Evolutionary conservation across 306 rosid genomes (phyloP), one percentile per base, ranked within the genome.

Genomic region (Quercus robur): DNA sequence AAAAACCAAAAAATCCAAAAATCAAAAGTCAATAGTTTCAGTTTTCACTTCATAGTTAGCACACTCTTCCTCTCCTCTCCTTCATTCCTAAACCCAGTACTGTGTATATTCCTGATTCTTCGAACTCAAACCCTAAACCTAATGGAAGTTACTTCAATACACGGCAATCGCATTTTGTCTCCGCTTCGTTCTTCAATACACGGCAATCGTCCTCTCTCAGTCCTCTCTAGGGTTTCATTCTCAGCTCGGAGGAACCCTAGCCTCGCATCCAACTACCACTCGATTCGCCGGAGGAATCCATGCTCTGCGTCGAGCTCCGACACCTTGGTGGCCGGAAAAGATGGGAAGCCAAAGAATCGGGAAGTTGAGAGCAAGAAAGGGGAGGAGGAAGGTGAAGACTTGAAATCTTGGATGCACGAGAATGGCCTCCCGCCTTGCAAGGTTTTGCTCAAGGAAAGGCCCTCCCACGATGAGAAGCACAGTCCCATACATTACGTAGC

Each of bases 391-490:
- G 96, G 66, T n/a, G 81, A 55, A 6, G 97, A 93, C 87, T 81
- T 95, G 89, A 90, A 93, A 77, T 80, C 92, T 66, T 95, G 97
- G 98, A 95, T 95, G 99, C 97, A 89, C 82, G 67, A 86, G 71
- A 87, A 91, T 56, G 98, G 98, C 23, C 96, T 95, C 19, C 97
- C 98, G 41, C 90, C 93, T 8, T 93, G 97, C 78, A 95, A 93
- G 88, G 97, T 95, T 64, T 86, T 87, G 81, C 88, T 94, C 59
- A 86, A 87, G 26, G 99, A 93, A 33, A 88, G 80, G 62, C 84
- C 95, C 82, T 84, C 94, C 7, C 88, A 77, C 74, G 76, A 87
- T 86, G 88, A 79, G 67, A 83, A 77, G 63, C 92, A 67, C 54
- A 80, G 90, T 72, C 87, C 97, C 9, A 94, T 93, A 26, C 99